Conservation (phyloP, 352 stramenopile species). For the Phytophthora tentaculata region DNA sequence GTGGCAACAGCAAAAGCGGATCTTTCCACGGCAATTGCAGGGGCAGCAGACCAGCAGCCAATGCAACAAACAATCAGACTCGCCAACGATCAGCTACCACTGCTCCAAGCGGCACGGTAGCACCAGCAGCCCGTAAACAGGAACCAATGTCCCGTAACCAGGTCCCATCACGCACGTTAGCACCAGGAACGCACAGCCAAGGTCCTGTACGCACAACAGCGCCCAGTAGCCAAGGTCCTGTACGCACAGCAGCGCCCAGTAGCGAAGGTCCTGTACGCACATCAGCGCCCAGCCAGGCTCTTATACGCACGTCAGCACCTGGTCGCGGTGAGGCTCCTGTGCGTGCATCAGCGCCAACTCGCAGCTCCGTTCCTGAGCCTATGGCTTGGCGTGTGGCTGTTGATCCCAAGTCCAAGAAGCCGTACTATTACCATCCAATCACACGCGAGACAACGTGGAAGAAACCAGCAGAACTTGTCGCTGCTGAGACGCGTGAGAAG, state of each 20-base stretch:
- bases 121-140: not conserved
- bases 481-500: constrained; percentile 82
- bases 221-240: not conserved
- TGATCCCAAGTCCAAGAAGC: constrained; percentile 86
- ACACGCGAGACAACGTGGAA: constrained; percentile 98
- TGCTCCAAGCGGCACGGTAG: constrained; percentile 1
- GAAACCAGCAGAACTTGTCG: constrained; percentile 87
- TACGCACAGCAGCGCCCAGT: too few species aligned
- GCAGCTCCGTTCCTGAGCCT: constrained; percentile 20
- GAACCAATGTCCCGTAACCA: not conserved
- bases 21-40: constrained; percentile 17
- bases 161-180: constrained; percentile 8
- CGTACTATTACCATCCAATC: constrained; percentile 97
- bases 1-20: constrained; percentile 27
- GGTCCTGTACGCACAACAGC: not conserved
- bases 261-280: too few species aligned
- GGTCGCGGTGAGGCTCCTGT: constrained; percentile 1
- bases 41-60: not conserved
- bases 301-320: not conserved
- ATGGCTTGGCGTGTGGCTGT: constrained; percentile 82
- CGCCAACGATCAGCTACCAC: constrained; percentile 18
- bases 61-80: constrained; percentile 25
- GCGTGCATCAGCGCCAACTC: constrained; percentile 12
- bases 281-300: not conserved
- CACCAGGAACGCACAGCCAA: not conserved